Evolutionary conservation across 1,284 basidiomycete species (phyloP).

Genomic region (Trametes sp.): DNA sequence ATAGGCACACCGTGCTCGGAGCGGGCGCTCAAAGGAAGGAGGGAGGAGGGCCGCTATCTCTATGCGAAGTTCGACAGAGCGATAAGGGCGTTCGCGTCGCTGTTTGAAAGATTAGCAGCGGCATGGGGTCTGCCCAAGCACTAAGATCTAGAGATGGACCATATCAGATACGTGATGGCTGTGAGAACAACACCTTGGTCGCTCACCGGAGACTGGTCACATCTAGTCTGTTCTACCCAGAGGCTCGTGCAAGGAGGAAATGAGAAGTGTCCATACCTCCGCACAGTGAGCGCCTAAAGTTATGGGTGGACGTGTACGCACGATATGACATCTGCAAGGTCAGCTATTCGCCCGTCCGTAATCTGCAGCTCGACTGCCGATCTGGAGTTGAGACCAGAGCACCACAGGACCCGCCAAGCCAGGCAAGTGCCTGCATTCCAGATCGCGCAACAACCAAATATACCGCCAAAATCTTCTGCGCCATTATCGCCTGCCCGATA

Average conservation of each 20-base stretch:
- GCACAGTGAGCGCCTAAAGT: neutral
- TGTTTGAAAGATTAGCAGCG: constrained; percentile 23
- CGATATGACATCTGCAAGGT: neutral
- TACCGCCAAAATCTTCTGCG: neutral
- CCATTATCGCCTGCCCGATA: constrained; percentile 2
- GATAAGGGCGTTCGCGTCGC: constrained; percentile 21
- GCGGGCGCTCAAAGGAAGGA: neutral
- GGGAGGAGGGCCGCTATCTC: constrained; percentile 22
- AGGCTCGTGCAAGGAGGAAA: too few species aligned
- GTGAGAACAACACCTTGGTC: neutral
- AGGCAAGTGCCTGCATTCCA: neutral
- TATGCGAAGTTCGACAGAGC: constrained; percentile 9
- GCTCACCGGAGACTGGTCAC: neutral
- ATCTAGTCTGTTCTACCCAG: too few species aligned
- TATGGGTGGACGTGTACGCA: neutral
- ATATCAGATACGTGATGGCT: constrained; percentile 1
- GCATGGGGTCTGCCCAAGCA: constrained; percentile 13
- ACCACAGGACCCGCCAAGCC: neutral
- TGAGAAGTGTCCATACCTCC: too few species aligned
- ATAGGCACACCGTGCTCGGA: neutral
- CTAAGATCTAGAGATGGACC: neutral
- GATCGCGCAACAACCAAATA: neutral
- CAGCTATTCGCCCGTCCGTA: neutral
- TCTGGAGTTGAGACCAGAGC: neutral
- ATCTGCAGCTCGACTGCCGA: too few species aligned